Percentiles rank a stretch among this genome's conserved stretches.
Conservation (phyloP, 83 land plant species). For the Thuja plicata region DNA sequence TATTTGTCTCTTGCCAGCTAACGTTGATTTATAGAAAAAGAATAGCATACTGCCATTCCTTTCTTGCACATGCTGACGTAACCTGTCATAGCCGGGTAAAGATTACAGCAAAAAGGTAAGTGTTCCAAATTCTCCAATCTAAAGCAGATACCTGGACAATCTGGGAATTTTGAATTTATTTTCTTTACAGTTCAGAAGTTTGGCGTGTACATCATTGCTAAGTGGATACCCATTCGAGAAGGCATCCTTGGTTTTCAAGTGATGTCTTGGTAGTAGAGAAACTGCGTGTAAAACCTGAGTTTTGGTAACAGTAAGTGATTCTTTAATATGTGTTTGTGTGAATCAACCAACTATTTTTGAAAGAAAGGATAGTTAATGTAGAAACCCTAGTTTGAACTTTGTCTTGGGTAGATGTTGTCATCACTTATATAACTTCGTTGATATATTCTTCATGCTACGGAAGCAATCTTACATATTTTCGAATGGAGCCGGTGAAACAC, state of each 20-base stretch:
- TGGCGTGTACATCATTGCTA: not conserved
- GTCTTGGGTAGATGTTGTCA: not conserved
- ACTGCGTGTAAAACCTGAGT: not conserved
- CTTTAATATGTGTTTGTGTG: not conserved
- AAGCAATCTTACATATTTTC: not conserved
- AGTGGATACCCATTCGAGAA: not conserved
- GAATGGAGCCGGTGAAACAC: not conserved
- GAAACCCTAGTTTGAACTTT: not conserved
- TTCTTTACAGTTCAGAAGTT: not conserved
- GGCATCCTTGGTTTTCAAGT: not conserved
- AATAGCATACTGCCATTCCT: not conserved
- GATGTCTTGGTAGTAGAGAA: not conserved
- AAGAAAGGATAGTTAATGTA: not conserved
- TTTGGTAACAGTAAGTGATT: not conserved
- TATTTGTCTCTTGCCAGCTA: not conserved
- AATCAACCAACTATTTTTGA: not conserved
- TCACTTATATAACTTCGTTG: not conserved
- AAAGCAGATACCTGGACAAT: not conserved
- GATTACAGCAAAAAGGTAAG: not conserved
- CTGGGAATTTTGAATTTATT: not conserved
- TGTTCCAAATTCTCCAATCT: not conserved
- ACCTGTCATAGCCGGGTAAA: not conserved
- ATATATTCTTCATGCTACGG: not conserved
- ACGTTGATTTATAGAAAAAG: not conserved
- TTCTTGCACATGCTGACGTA: not conserved